Conservation (phyloP, 2,329 filamentous ascomycete species). For the Colletotrichum lentis region DNA sequence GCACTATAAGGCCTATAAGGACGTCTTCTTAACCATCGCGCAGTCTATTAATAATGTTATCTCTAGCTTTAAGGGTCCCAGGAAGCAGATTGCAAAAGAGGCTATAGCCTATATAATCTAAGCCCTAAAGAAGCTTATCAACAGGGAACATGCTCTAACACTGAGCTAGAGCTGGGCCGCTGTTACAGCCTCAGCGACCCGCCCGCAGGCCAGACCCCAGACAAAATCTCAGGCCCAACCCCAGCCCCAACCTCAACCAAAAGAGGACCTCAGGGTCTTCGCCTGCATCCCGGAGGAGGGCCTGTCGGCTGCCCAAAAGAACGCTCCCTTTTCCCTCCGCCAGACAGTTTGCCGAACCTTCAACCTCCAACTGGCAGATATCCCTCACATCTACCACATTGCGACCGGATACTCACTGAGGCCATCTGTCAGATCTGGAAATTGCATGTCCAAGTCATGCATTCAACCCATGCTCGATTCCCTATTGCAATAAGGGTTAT, state of each 20-base stretch:
- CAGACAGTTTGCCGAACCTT: constrained; percentile 1
- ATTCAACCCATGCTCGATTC: background rate
- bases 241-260: background rate
- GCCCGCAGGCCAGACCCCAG: background rate
- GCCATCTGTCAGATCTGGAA: background rate
- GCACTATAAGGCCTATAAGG: background rate
- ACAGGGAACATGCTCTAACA: background rate
- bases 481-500: background rate
- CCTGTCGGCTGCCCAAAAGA: background rate
- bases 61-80: background rate
- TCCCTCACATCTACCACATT: constrained; percentile 8
- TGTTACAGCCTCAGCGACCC: background rate
- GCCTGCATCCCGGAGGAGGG: background rate
- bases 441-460: background rate
- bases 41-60: background rate
- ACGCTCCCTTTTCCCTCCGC: background rate
- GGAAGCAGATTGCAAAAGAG: constrained; percentile 13
- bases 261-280: background rate
- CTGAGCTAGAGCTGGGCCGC: background rate
- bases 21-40: constrained; percentile 1
- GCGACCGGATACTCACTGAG: background rate
- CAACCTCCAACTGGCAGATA: background rate
- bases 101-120: background rate
- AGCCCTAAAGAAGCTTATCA: constrained; percentile 3
- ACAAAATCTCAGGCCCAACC: background rate